Evolutionary conservation across 2,329 filamentous ascomycete genomes (phyloP).

Genomic region (Claviceps maximensis): DNA sequence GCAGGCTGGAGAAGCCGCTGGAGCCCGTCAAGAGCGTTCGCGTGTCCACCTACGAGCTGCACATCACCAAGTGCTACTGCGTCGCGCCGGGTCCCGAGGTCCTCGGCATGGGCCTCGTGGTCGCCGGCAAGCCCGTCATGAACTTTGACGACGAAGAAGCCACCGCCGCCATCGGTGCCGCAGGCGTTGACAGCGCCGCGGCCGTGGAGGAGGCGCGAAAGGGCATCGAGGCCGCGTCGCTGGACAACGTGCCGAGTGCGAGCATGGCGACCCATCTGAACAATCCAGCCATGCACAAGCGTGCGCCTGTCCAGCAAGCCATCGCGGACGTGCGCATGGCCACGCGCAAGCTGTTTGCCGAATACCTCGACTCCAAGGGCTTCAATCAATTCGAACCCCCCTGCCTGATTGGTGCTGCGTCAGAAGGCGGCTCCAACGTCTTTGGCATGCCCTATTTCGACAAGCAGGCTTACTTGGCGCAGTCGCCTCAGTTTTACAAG

Average conservation of each 20-base stretch:
- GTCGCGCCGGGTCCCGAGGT: constrained; percentile 50
- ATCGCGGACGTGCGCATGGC: constrained; percentile 45
- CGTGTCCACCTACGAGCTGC: constrained; percentile 70
- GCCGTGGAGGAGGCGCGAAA: constrained; percentile 1
- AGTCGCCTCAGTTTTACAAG: constrained; percentile 79
- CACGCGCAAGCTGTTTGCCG: constrained; percentile 53
- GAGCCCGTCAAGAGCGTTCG: constrained; percentile 82
- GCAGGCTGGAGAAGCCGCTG: constrained; percentile 63
- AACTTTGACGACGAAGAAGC: constrained; percentile 43
- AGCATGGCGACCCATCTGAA: constrained; percentile 75
- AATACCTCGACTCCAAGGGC: constrained; percentile 61
- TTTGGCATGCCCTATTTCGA: constrained; percentile 87
- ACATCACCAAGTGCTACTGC: constrained; percentile 74
- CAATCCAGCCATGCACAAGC: constrained; percentile 86
- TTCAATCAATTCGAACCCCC: constrained; percentile 84
- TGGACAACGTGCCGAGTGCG: constrained; percentile 44
- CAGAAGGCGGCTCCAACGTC: constrained; percentile 85
- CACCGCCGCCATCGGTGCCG: constrained; percentile 22
- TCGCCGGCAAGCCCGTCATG: constrained; percentile 39
- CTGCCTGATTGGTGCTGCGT: constrained; percentile 77
- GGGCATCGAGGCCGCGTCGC: constrained; percentile 14
- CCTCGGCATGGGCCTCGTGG: constrained; percentile 43
- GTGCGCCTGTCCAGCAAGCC: constrained; percentile 80
- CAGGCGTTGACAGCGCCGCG: constrained; percentile 23
- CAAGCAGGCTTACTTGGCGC: constrained; percentile 64